These are phyloP conservation scores for Colletotrichum sp. DNA, from an alignment of 2,329 filamentous ascomycete species.

Conservation along the genomic window DNA sequence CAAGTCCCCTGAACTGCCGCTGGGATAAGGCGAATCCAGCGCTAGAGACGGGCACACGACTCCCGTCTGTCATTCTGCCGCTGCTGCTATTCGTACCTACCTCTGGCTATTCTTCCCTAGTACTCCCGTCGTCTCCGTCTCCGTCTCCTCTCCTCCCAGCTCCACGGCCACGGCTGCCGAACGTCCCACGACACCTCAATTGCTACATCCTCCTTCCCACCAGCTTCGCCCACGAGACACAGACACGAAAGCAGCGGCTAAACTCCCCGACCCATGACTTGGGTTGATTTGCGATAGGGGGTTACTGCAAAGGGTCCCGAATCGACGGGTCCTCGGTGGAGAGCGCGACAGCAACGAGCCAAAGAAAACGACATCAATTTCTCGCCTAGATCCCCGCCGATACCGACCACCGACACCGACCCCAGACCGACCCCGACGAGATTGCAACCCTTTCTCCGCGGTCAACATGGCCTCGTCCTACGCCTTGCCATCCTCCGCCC, in stretches of 20 bases:
- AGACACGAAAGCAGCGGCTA: not conserved
- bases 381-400: slow-evolving; percentile 7
- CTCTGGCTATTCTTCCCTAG: not conserved
- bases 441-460: not conserved
- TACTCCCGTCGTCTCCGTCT: not conserved
- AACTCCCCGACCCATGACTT: slow-evolving; percentile 3
- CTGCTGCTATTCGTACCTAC: not conserved
- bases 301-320: not conserved
- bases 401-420: slow-evolving; percentile 1
- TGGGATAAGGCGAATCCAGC: not conserved
- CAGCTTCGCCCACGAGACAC: not conserved
- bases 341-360: slow-evolving; percentile 2
- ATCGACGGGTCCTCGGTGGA: slow-evolving; percentile 16
- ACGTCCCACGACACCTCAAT: slow-evolving; percentile 2
- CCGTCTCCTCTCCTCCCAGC: not conserved
- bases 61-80: not conserved
- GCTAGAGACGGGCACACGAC: not conserved
- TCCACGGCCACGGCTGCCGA: not conserved
- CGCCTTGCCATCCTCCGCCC: slow-evolving; percentile 55
- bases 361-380: slow-evolving; percentile 7
- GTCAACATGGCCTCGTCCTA: slow-evolving; percentile 56
- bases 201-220: not conserved
- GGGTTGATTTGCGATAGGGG: not conserved
- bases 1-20: slow-evolving; percentile 2
- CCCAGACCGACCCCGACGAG: slow-evolving; percentile 7